Base-by-base conservation (phyloP, 495 filamentous ascomycete species). In the Aspergillus biplanus region DNA sequence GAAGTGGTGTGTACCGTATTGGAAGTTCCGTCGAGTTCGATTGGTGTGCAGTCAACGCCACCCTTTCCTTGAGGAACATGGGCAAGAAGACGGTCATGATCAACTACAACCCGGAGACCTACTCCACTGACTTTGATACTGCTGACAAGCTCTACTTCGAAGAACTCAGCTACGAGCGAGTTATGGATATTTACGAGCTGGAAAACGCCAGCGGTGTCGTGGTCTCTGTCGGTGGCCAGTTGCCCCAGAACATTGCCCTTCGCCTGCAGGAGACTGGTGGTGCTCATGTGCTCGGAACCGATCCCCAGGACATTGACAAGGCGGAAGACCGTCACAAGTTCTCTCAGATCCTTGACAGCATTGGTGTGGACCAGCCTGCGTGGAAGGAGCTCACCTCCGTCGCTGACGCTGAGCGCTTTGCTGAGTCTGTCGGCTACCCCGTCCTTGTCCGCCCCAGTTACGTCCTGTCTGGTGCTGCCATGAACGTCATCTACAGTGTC, bases 81-180 rank as follows among this genome's bases (percentile, higher is more conserved):
- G 94, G 92, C 67, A 92, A 97, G 84, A 97, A 97, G 85, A 99
- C 94, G 18, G 89, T 96, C 59, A 96, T 99, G 92, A 96, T 99
- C 76, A 99, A 98, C 74, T 93, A 89, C 75, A 95, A 96, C 75
- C 93, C 93, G 0, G 93, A 97, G 75, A 97, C 93, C 15, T 89
- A 87, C 65, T 85, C 79, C 56, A 98, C 95, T 52, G 94, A 98
- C 78, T 96, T 90, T 75, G 94, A 98, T 71, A 89, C 87, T 9
- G 91, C 95, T n/a, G 95, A 97, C 67, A 93, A 88, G 69, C 85
- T 98, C 31, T 98, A 98, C 78, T 98, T 98, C 69, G 94, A 98
- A 74, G 94, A 98, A 79, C 80, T 98, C 56, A 94, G 90, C 80
- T 98, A 97, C 71, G 94, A 98, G 81, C 88, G 92, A 69, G 93